Base-by-base conservation (phyloP, 768 basidiomycete species). In the Lactifluus pinguis region DNA sequence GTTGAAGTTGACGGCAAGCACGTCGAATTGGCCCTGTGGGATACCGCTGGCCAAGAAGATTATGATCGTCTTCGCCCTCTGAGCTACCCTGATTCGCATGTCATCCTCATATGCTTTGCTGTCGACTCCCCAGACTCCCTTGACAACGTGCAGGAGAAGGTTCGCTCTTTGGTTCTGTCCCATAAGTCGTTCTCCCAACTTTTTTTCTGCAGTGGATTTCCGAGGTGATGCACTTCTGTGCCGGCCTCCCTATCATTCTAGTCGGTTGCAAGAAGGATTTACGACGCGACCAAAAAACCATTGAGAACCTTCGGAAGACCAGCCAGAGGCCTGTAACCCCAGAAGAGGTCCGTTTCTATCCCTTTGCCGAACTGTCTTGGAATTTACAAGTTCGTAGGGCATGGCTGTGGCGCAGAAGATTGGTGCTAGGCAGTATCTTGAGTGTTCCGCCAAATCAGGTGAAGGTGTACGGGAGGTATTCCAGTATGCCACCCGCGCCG, bases 111-210 rank as follows among this genome's bases (percentile, higher is more conserved):
- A 76, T 98, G 95, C 75, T 99, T 97, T 74, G 94, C 97, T 47
- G 86, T 98, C 67, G 97, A 99, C 80, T 93, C 90, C 55, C 95
- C 95, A 38, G 95, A 98, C 74, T 98, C 95, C 52, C 80, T 99
- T 66, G 97, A 97, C 77, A 99, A 99, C 84, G 97, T 99, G 34
- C 94, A 98, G 80, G 97, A 99, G 80, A 98, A 98, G 90, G 97
- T 90, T 79, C 38, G 32, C 32, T 34, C 47, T 49, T 52, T 13
- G 14, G 53, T 52, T 19, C 21, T 44, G 32, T 48, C 25, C 58
- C 36, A 21, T 29, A 45, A 49, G 32, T 62, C 3, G 32, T 60
- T 50, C 45, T 17, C 36, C 53, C 30, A 44, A 49, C 39, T 30
- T 52, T 30, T 56, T 29, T 59, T 56, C 60, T 25, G 25, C 41